phyloP scores from a whole-genome alignment of 1,139 yeast species.

The Pichia sp. region DNA sequence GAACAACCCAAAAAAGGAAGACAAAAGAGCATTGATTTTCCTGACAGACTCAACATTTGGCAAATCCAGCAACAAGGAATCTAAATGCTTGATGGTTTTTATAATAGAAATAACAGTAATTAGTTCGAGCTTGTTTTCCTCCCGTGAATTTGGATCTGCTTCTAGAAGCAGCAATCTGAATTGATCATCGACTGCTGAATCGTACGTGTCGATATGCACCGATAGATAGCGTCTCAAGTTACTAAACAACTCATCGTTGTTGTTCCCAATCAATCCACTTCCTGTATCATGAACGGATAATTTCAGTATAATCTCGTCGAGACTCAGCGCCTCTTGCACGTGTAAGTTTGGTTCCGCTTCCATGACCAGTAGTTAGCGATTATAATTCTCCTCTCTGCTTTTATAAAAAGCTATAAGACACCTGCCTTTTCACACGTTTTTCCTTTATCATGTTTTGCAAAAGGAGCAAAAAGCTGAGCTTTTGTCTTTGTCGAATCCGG shows the following conservation, averaged over 20 bases:
- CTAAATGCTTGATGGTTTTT: constrained; percentile 20
- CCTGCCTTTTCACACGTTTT: not conserved
- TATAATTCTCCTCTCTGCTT: too few relatives aligned
- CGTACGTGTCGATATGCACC: constrained; percentile 2
- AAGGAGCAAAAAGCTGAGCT: not conserved
- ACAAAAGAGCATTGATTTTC: constrained; percentile 16
- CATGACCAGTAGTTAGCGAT: too few relatives aligned
- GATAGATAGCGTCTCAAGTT: constrained; percentile 2
- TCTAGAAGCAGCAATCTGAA: not conserved
- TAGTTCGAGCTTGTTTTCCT: constrained; percentile 26
- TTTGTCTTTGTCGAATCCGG: not conserved
- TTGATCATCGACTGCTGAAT: not conserved
- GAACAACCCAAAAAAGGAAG: constrained; percentile 23
- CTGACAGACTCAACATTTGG: constrained; percentile 16
- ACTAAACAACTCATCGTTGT: not conserved
- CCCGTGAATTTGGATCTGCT: constrained; percentile 7
- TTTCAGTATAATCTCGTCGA: constrained; percentile 2
- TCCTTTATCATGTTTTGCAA: not conserved
- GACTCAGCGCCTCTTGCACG: not conserved
- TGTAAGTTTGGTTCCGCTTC: not conserved
- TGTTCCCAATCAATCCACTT: not conserved
- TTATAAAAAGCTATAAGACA: not conserved
- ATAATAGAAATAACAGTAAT: constrained; percentile 26
- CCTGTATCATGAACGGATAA: not conserved
- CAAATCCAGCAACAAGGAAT: constrained; percentile 12